Conservation (phyloP, 2,329 filamentous ascomycete species). For the Fusarium nisikadoi region DNA sequence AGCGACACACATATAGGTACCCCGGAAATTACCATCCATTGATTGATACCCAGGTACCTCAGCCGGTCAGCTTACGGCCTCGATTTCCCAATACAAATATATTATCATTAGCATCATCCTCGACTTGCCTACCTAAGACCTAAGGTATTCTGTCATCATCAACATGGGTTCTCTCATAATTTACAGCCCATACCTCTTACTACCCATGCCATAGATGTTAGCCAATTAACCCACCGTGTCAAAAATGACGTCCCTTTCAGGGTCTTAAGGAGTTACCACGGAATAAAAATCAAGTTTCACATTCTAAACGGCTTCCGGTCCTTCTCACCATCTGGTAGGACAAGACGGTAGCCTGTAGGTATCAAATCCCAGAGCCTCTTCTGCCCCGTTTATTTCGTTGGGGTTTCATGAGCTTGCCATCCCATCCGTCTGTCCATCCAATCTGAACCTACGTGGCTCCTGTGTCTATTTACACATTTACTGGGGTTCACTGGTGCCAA, state of each 20-base stretch:
- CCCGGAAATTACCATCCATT: constrained; percentile 3
- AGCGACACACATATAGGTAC: not conserved
- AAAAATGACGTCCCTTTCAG: constrained; percentile 23
- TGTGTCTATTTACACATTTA: not conserved
- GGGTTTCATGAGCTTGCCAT: constrained; percentile 30
- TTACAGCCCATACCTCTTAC: not conserved
- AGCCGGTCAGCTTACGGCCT: not conserved
- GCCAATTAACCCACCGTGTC: constrained; percentile 10
- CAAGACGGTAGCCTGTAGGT: not conserved
- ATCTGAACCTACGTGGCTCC: constrained; percentile 28
- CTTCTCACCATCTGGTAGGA: constrained; percentile 20
- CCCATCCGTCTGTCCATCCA: not conserved
- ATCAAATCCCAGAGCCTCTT: not conserved
- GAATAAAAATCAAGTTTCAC: constrained; percentile 35
- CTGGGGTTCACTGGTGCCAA: constrained; percentile 22
- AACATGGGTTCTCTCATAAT: constrained; percentile 2
- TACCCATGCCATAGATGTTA: not conserved
- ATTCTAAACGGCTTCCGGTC: constrained; percentile 21
- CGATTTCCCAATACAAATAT: not conserved
- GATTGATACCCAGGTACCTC: not conserved
- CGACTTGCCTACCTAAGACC: not conserved
- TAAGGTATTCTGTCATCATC: not conserved
- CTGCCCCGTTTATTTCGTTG: constrained; percentile 6
- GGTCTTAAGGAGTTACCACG: constrained; percentile 6
- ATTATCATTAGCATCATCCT: not conserved